Base-by-base conservation (phyloP, 768 basidiomycete genomes). In the Coprinellus micaceus region DNA sequence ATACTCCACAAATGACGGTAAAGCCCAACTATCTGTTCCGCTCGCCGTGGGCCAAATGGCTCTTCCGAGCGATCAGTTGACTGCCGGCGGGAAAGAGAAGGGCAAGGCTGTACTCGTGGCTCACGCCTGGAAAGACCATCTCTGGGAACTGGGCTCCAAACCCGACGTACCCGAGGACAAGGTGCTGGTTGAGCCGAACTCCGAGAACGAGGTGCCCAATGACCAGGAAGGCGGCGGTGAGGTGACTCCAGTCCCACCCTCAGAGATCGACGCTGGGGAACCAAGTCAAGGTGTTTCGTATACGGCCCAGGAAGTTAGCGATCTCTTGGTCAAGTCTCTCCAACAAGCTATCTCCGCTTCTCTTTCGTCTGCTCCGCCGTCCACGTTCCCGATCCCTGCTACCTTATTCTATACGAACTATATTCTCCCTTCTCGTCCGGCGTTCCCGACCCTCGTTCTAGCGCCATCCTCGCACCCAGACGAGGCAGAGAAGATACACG, bases 11-110 rank as follows among this genome's bases (percentile, higher is more conserved):
- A 67, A 71, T 48, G 65, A 69, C 13, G 71, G 65, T 26, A 65
- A 64, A 10, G 66, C 70, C 12, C 72, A 60, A 39, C 64, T 78
- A 2, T 81, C 82, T 2, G 71, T 81, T 13, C 88, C 90, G 1
- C 74, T 94, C n/a, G 89, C 85, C 33, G 82, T 94, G 5, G 91
- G 91, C 1, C 76, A 78, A 24, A 81, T 91, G 79, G 88, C 84
- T 3, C 69, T 89, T 10, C 65, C 81, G 17, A 72, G 77, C 44
- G 73, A 78, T 51, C 73, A 75, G 44, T 65, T 90, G 54, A 65
- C 65, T 37, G 67, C 72, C 44, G 69, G 71, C 30, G 71, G 68
- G 21, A 68, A 69, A 56, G 76, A 74, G 52, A 91, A 89, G 63
- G 91, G 91, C 1, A 93, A 93, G 66, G 91, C 89, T 0, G 88